A percentile compares a stretch with the other conserved stretches of the same genome.
Conservation (phyloP, 352 stramenopile species). For the Pythium catenulatum region DNA sequence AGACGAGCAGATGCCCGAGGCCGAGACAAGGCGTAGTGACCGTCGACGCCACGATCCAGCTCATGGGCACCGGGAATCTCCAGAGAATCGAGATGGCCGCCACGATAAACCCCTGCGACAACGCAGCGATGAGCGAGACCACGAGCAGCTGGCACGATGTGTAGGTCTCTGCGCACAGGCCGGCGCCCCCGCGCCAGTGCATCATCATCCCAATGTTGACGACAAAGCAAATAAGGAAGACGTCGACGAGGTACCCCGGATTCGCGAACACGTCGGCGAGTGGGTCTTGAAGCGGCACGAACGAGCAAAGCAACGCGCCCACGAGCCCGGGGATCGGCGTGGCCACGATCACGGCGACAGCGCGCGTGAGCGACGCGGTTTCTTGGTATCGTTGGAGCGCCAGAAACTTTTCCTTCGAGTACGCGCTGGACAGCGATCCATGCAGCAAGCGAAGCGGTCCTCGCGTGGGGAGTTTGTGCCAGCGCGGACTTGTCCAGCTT, state of each 20-base stretch:
- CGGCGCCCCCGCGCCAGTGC: background rate
- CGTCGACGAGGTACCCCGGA: background rate
- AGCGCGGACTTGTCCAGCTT: too few species aligned
- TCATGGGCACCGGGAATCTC: constrained; percentile 32
- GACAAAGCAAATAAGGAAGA: background rate
- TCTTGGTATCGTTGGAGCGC: background rate
- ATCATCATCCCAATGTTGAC: background rate
- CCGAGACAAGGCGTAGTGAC: background rate
- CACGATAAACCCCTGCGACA: background rate
- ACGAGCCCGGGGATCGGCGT: constrained; percentile 33
- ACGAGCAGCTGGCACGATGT: background rate
- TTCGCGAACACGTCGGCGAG: background rate
- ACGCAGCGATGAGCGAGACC: background rate
- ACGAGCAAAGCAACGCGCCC: background rate
- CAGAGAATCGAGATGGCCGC: background rate
- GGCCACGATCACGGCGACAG: background rate
- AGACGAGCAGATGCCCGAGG: constrained; percentile 22
- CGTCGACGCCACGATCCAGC: background rate
- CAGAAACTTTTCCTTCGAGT: constrained; percentile 1
- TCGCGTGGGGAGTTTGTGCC: too few species aligned
- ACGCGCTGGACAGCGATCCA: too few species aligned
- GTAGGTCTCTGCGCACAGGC: background rate
- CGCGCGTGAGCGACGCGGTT: background rate
- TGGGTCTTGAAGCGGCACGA: constrained; percentile 7
- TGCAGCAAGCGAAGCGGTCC: too few species aligned